Evolutionary conservation across 73 alveolate genomes (phyloP).

Genomic region (Halteria grandinella): DNA sequence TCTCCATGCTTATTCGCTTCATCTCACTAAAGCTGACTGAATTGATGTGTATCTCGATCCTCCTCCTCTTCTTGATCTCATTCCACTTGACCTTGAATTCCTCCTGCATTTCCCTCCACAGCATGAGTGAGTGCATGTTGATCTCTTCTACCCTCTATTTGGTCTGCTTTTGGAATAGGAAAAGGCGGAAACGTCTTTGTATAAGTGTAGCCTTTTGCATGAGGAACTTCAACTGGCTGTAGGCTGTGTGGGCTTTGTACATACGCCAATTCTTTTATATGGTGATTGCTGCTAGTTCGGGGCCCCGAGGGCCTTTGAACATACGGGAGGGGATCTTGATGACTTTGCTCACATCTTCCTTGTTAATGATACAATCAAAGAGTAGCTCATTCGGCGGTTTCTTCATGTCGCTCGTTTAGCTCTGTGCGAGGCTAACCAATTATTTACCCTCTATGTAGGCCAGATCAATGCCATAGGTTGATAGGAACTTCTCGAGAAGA

Average conservation of each 20-base stretch:
- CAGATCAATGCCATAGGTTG: constrained; percentile 60
- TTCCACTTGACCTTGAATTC: constrained; percentile 93
- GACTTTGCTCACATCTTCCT: constrained; percentile 67
- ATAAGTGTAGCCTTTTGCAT: constrained; percentile 74
- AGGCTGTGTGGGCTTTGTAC: constrained; percentile 75
- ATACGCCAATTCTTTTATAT: constrained; percentile 78
- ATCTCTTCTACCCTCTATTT: constrained; percentile 67
- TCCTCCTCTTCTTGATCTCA: constrained; percentile 77
- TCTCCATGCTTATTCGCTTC: constrained; percentile 91
- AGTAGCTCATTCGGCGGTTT: constrained; percentile 66
- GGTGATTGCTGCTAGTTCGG: constrained; percentile 70
- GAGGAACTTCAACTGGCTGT: constrained; percentile 64
- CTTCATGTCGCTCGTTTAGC: constrained; percentile 62
- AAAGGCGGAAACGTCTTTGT: constrained; percentile 69
- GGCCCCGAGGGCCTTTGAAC: constrained; percentile 80
- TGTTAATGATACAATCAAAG: constrained; percentile 73
- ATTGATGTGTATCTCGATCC: constrained; percentile 92
- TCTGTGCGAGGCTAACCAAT: constrained; percentile 62
- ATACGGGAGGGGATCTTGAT: constrained; percentile 74
- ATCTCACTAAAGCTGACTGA: constrained; percentile 84
- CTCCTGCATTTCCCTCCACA: constrained; percentile 85
- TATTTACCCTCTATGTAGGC: constrained; percentile 79
- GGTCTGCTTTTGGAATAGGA: constrained; percentile 65
- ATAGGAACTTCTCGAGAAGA: constrained; percentile 68
- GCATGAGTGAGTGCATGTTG: constrained; percentile 66